Percentiles rank a stretch among this genome's conserved stretches.
phyloP scores from a whole-genome alignment of 208 protist genomes.

The Balamuthia mandrillaris region DNA sequence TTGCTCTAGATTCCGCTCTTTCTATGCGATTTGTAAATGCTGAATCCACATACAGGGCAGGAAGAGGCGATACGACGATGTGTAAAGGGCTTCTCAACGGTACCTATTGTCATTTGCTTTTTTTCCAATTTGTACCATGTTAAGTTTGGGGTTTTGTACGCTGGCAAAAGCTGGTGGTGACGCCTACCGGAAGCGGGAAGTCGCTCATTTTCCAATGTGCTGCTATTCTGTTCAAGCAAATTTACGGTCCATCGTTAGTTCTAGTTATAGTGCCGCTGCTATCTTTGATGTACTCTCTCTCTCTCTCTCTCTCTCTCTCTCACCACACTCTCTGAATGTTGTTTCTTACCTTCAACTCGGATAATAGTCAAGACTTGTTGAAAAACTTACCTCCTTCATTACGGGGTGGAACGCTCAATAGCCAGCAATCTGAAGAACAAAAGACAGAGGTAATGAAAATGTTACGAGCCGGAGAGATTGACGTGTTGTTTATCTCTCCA shows the following conservation, averaged over 20 bases:
- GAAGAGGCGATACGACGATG: no score
- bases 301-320: constrained; percentile 50
- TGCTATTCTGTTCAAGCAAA: constrained; percentile 67
- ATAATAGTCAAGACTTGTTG: constrained; percentile 40
- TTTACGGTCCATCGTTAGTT: constrained; percentile 30
- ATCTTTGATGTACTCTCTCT: constrained; percentile 74
- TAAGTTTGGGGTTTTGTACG: no score
- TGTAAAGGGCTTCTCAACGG: no score
- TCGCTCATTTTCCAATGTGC: constrained; percentile 92
- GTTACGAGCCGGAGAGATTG: not conserved
- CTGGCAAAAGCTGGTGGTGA: constrained; percentile 81
- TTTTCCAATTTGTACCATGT: no score
- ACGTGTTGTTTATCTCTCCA: constrained; percentile 71
- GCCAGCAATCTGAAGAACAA: not conserved
- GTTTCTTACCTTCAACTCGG: no score
- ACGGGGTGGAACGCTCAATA: not conserved
- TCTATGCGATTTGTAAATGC: no score
- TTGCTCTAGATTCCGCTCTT: no score
- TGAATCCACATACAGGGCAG: no score
- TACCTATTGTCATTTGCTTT: no score
- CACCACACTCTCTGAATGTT: no score
- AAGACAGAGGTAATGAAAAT: not conserved
- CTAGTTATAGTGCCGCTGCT: constrained; percentile 76
- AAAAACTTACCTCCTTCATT: not conserved
- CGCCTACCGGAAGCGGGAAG: constrained; percentile 93